Evolutionary conservation across 805 yeast genomes (phyloP).

Genomic region (Candida glaebosa): DNA sequence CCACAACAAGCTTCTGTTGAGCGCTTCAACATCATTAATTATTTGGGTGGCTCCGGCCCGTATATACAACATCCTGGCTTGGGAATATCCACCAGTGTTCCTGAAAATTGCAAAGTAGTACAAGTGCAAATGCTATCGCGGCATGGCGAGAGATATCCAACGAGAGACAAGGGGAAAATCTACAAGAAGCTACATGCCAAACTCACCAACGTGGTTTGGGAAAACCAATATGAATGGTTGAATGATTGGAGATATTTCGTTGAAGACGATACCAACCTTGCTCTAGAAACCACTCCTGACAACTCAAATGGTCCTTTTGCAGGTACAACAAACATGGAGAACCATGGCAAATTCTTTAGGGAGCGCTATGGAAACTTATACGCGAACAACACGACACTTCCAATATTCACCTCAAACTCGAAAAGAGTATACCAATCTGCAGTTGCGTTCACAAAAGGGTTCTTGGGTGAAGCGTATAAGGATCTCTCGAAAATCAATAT

Average conservation of each 20-base stretch:
- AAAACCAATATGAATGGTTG: constrained; percentile 48
- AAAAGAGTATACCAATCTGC: constrained; percentile 53
- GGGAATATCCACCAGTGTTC: constrained; percentile 46
- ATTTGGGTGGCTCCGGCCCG: constrained; percentile 53
- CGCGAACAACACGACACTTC: constrained; percentile 29
- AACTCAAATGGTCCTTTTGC: constrained; percentile 40
- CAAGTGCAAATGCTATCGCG: constrained; percentile 69
- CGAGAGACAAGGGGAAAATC: constrained; percentile 14
- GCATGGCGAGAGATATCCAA: constrained; percentile 71
- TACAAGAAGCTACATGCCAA: constrained; percentile 16
- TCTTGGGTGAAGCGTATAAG: constrained; percentile 39
- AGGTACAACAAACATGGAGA: constrained; percentile 44
- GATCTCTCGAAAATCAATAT: constrained; percentile 17
- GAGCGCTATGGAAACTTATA: constrained; percentile 44
- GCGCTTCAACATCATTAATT: constrained; percentile 45
- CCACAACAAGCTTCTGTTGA: constrained; percentile 34
- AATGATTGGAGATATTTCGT: constrained; percentile 47
- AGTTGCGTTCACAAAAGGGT: constrained; percentile 50
- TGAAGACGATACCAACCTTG: constrained; percentile 31
- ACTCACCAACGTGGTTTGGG: constrained; percentile 17
- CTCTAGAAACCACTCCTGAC: constrained; percentile 46
- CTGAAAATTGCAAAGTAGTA: constrained; percentile 47
- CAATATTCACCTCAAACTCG: constrained; percentile 48
- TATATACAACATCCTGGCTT: constrained; percentile 47
- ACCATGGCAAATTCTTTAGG: constrained; percentile 43